Evolutionary conservation across 441 rosid species (phyloP).

Genomic region (Erysimum pusillum): DNA sequence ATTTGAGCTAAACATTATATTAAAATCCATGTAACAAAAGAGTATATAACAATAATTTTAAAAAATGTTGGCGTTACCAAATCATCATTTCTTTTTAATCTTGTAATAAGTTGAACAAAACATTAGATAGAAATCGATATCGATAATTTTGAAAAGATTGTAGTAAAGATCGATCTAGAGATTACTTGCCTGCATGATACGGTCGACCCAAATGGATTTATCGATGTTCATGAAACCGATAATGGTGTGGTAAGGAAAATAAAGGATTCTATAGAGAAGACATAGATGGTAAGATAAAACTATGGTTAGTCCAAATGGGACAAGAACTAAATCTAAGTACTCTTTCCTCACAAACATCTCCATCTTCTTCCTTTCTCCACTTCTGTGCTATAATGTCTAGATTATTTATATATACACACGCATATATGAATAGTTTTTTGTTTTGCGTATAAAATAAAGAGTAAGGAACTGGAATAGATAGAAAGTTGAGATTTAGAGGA

Average conservation of each 20-base stretch:
- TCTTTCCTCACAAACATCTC: slow-evolving; percentile 54
- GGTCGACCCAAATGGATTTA: slow-evolving; percentile 75
- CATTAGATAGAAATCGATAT: neutral
- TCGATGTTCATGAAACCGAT: slow-evolving; percentile 76
- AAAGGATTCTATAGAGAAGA: slow-evolving; percentile 69
- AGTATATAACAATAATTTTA: neutral
- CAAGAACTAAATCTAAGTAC: slow-evolving; percentile 67
- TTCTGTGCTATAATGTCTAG: slow-evolving; percentile 28
- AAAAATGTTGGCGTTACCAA: neutral
- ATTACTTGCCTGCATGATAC: slow-evolving; percentile 58
- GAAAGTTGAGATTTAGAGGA: slow-evolving; percentile 42
- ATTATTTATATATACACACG: slow-evolving; percentile 5
- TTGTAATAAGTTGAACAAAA: slow-evolving; percentile 1
- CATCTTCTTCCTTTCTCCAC: slow-evolving; percentile 38
- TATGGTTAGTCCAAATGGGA: slow-evolving; percentile 66
- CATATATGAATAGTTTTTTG: neutral
- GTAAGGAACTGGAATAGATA: slow-evolving; percentile 30
- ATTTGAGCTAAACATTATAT: neutral
- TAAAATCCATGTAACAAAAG: neutral
- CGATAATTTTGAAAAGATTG: neutral
- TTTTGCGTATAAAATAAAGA: slow-evolving; percentile 33
- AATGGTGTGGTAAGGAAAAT: slow-evolving; percentile 69
- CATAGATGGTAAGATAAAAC: slow-evolving; percentile 67
- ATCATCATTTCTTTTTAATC: neutral
- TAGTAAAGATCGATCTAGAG: neutral